Conservation (phyloP, 192 early-diverging fungal species). For the Linnemannia elongata region DNA sequence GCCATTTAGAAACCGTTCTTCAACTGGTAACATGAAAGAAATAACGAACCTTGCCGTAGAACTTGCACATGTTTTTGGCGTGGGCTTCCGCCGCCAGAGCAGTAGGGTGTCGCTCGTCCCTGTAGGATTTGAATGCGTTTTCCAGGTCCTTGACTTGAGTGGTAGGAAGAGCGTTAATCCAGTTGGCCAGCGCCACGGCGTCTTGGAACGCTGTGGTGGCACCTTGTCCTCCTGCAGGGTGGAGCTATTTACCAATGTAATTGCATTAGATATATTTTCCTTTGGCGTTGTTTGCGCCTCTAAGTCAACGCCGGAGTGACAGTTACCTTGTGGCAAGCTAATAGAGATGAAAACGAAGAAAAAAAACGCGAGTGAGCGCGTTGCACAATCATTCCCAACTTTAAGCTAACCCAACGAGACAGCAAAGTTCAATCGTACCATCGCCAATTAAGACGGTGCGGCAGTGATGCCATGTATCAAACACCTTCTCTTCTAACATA, state of each 20-base stretch:
- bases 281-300: background rate
- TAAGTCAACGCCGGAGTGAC: background rate
- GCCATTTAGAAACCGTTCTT: no score
- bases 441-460: constrained; percentile 30
- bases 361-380: no score
- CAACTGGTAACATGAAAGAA: no score
- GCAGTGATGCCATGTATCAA: constrained; percentile 34
- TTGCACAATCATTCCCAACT: no score
- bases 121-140: constrained; percentile 7
- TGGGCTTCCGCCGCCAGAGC: background rate
- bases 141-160: constrained; percentile 9
- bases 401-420: no score
- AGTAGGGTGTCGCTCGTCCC: background rate
- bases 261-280: background rate
- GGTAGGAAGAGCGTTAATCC: constrained; percentile 9
- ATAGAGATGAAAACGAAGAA: background rate
- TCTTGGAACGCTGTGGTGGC: background rate
- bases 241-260: background rate
- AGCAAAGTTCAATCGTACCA: constrained; percentile 4
- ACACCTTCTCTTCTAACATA: constrained; percentile 44
- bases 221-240: constrained; percentile 12
- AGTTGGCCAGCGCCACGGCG: background rate
- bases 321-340: background rate
- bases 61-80: constrained; percentile 11
- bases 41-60: background rate